Conservation (phyloP, 768 basidiomycete species). For the Boletus rex-veris region DNA sequence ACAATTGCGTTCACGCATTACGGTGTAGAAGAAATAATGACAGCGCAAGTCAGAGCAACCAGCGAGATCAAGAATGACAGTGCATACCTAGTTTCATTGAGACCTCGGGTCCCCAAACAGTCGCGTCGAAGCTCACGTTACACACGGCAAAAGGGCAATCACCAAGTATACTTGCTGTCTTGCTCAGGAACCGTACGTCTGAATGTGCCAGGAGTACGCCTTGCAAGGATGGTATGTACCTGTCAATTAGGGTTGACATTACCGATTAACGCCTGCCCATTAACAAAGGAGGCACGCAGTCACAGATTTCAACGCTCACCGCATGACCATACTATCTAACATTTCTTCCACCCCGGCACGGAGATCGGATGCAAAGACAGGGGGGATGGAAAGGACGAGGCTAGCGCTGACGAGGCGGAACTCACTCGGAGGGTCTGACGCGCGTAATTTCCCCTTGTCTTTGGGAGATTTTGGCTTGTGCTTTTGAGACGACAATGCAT, state of each 20-base stretch:
- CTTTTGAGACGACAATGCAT: constrained; percentile 11
- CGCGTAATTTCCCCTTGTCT: constrained; percentile 39
- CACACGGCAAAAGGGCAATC: constrained; percentile 87
- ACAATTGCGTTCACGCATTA: not conserved
- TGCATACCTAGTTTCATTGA: constrained; percentile 75
- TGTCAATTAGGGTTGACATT: constrained; percentile 29
- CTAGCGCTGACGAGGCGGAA: constrained; percentile 64
- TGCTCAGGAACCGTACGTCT: constrained; percentile 62
- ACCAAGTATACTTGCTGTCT: constrained; percentile 62
- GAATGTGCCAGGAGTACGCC: constrained; percentile 89
- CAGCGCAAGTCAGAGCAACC: not conserved
- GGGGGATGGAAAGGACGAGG: constrained; percentile 72
- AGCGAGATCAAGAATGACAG: not conserved
- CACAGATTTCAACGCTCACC: constrained; percentile 47
- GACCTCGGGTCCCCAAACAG: constrained; percentile 83
- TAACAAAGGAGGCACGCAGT: not conserved
- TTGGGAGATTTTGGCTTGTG: constrained; percentile 22
- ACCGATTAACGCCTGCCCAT: constrained; percentile 1
- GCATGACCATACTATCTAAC: constrained; percentile 94
- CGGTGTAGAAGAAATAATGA: not conserved
- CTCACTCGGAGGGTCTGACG: constrained; percentile 38
- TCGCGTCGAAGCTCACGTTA: constrained; percentile 73
- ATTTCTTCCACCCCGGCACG: constrained; percentile 78
- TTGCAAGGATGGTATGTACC: constrained; percentile 82
- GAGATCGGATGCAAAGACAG: constrained; percentile 74